These are phyloP conservation scores for Paspalum vaginatum DNA, from an alignment of 176 grass and related monocot species.

Conservation along the genomic window DNA sequence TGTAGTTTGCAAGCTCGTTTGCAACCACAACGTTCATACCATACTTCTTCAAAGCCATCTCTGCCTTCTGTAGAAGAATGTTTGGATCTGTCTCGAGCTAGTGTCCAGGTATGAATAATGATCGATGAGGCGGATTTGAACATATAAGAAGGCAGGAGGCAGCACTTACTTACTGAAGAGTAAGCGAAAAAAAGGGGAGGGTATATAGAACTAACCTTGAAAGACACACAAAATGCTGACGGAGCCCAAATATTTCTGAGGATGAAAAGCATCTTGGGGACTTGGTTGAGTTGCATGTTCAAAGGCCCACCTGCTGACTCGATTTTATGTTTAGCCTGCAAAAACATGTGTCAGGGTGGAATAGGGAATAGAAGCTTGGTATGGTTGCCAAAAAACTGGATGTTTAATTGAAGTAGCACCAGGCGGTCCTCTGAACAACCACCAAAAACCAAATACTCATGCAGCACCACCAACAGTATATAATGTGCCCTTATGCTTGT, in stretches of 20 bases:
- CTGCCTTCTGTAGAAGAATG: constrained; percentile 74
- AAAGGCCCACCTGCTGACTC: constrained; percentile 80
- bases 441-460: background rate
- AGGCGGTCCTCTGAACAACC: background rate
- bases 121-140: background rate
- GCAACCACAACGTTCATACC: constrained; percentile 78
- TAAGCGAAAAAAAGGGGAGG: background rate
- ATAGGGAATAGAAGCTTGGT: background rate
- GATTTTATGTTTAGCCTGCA: constrained; percentile 94
- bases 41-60: constrained; percentile 68
- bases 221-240: constrained; percentile 88
- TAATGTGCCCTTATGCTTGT: background rate
- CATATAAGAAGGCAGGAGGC: background rate
- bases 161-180: background rate
- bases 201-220: constrained; percentile 61
- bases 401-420: constrained; percentile 10
- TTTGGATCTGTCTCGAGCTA: constrained; percentile 84
- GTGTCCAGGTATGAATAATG: constrained; percentile 5
- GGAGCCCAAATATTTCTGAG: constrained; percentile 74
- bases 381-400: too few species aligned
- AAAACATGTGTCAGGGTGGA: constrained; percentile 22
- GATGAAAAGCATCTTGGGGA: constrained; percentile 89
- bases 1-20: constrained; percentile 65
- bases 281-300: constrained; percentile 88
- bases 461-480: background rate